These are phyloP conservation scores for Trametes meyenii DNA, from an alignment of 768 basidiomycete genomes.

Conservation along the genomic window DNA sequence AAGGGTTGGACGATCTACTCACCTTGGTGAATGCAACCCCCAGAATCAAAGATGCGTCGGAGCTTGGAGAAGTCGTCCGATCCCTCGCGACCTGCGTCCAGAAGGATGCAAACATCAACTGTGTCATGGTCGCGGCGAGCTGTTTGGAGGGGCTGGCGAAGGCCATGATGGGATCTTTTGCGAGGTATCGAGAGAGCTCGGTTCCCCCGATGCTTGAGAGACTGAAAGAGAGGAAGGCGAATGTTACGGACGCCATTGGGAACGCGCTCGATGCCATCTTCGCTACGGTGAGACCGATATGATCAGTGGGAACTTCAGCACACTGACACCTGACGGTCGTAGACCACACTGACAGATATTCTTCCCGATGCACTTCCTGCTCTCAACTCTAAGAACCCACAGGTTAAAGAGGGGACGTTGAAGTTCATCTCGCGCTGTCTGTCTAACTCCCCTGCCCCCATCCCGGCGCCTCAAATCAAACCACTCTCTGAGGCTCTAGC, in stretches of 20 bases:
- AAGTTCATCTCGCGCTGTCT: constrained; percentile 86
- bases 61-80: constrained; percentile 74
- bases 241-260: constrained; percentile 88
- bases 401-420: constrained; percentile 91
- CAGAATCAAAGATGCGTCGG: constrained; percentile 78
- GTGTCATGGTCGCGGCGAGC: constrained; percentile 86
- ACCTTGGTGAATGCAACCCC: constrained; percentile 69
- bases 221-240: constrained; percentile 91
- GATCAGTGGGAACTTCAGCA: background rate
- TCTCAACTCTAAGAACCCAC: constrained; percentile 90
- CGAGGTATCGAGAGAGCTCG: constrained; percentile 68
- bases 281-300: constrained; percentile 61
- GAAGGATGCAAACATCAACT: constrained; percentile 92
- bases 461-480: constrained; percentile 79
- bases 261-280: constrained; percentile 89
- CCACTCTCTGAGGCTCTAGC: constrained; percentile 77
- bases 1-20: constrained; percentile 82
- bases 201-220: constrained; percentile 83
- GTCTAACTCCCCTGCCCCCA: constrained; percentile 65
- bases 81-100: constrained; percentile 81
- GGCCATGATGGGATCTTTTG: constrained; percentile 76
- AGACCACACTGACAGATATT: constrained; percentile 83
- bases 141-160: constrained; percentile 86
- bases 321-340: constrained; percentile 11
- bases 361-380: constrained; percentile 79